A percentile compares a stretch with the other conserved stretches of the same genome.
Evolutionary conservation across 1,284 basidiomycete species (phyloP).

Genomic region (Porodaedalea pini): DNA sequence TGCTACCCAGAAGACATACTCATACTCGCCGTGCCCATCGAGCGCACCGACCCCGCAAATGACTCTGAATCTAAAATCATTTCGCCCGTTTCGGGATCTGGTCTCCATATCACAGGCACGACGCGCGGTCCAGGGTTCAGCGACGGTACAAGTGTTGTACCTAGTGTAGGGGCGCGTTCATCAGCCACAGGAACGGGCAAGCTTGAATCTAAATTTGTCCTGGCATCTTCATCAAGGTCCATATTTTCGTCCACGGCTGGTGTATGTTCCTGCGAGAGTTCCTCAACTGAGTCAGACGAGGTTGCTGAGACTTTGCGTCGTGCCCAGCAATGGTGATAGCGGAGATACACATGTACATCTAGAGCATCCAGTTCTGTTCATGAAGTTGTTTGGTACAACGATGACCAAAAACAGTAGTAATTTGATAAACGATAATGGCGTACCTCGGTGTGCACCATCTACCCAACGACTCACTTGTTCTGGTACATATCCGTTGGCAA

Average conservation of each 20-base stretch:
- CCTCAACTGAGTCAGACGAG: not conserved
- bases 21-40: slow-evolving; percentile 8
- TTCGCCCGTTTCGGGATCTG: slow-evolving; percentile 5
- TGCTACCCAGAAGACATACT: slow-evolving; percentile 5
- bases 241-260: too few relatives aligned
- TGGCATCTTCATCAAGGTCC: not conserved
- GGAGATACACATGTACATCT: slow-evolving; percentile 9
- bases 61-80: slow-evolving; percentile 9
- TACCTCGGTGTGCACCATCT: slow-evolving; percentile 2
- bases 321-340: slow-evolving; percentile 17
- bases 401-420: not conserved
- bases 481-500: slow-evolving; percentile 7
- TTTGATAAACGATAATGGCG: not conserved
- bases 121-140: not conserved
- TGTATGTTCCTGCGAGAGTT: not conserved
- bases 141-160: too few relatives aligned
- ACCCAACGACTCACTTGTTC: slow-evolving; percentile 5
- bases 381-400: not conserved
- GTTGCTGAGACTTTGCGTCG: not conserved
- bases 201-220: not conserved
- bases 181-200: too few relatives aligned
- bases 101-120: slow-evolving; percentile 3
- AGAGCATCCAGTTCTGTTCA: slow-evolving; percentile 8
- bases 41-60: not conserved
- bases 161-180: too few relatives aligned